Evolutionary conservation across 2,329 filamentous ascomycete species (phyloP).

Genomic region (Alternaria panax): DNA sequence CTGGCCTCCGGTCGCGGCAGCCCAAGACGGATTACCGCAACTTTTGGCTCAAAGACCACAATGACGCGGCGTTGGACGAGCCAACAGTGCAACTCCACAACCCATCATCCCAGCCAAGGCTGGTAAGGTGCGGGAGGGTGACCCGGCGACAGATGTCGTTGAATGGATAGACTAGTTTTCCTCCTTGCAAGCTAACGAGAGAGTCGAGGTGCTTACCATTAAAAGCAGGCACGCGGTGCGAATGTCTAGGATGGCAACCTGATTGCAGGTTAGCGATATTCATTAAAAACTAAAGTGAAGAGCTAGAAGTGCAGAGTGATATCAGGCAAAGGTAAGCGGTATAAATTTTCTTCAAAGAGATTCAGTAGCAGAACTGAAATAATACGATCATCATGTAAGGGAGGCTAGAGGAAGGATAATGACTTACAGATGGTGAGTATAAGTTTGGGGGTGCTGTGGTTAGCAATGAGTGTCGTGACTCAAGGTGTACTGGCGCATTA

Average conservation of each 20-base stretch:
- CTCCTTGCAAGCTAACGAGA: conserved; percentile 57
- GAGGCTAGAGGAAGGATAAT: neutral
- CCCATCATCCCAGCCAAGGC: conserved; percentile 67
- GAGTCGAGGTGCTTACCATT: conserved; percentile 35
- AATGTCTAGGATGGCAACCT: neutral
- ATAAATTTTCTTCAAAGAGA: conserved; percentile 64
- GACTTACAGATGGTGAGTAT: conserved; percentile 24
- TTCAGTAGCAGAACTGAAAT: conserved; percentile 72
- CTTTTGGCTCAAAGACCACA: conserved; percentile 64
- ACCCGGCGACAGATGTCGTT: conserved; percentile 70
- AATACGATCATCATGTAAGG: conserved; percentile 50
- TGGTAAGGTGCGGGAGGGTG: conserved; percentile 75
- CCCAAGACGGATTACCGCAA: conserved; percentile 52
- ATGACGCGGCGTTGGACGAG: conserved; percentile 55
- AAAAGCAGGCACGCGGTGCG: neutral
- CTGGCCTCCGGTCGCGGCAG: conserved; percentile 60
- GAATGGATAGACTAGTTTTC: conserved; percentile 70
- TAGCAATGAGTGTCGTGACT: neutral
- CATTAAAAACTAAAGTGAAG: conserved; percentile 4
- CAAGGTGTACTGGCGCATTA: neutral
- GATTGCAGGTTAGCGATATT: conserved; percentile 26
- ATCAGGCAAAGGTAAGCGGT: conserved; percentile 66
- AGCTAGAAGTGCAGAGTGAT: conserved; percentile 12
- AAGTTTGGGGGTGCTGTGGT: neutral
- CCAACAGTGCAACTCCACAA: conserved; percentile 72